These are phyloP conservation scores for Biscogniauxia marginata DNA, from an alignment of 2,329 filamentous ascomycete species.

Conservation along the genomic window DNA sequence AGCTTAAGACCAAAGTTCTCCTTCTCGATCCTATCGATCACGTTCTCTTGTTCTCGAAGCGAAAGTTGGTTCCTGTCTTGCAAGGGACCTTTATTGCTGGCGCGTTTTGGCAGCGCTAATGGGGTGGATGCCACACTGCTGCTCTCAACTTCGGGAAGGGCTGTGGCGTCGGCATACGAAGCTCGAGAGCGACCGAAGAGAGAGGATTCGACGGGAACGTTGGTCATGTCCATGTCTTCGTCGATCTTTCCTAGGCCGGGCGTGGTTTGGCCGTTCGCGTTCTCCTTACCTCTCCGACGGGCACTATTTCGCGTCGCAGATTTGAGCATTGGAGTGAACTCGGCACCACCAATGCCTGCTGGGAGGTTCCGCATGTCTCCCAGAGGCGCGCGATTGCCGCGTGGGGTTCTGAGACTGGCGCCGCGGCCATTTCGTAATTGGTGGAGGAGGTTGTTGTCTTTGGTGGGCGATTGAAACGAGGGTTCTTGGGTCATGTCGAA, in stretches of 20 bases:
- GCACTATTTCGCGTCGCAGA: conserved; percentile 71
- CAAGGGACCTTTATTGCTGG: conserved; percentile 64
- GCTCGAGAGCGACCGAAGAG: conserved; percentile 65
- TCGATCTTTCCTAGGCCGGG: conserved; percentile 67
- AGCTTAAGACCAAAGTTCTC: conserved; percentile 97
- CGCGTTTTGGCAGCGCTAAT: conserved; percentile 65
- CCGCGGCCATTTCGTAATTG: conserved; percentile 68
- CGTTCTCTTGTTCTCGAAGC: conserved; percentile 88
- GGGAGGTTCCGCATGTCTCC: conserved; percentile 71
- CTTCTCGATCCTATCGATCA: conserved; percentile 95
- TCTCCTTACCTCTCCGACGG: conserved; percentile 62
- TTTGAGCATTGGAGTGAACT: conserved; percentile 94
- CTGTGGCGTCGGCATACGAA: conserved; percentile 67
- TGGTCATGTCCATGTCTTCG: conserved; percentile 66
- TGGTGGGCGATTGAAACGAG: conserved; percentile 79
- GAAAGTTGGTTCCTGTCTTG: conserved; percentile 90
- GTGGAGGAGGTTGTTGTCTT: conserved; percentile 73
- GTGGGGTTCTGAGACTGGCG: conserved; percentile 69
- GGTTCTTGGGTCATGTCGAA: conserved; percentile 85
- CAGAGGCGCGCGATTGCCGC: conserved; percentile 65
- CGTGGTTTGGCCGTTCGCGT: conserved; percentile 60
- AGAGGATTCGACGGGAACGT: conserved; percentile 73
- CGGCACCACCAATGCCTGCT: conserved; percentile 62
- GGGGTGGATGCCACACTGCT: conserved; percentile 86
- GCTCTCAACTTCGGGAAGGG: conserved; percentile 70